Base-by-base conservation (phyloP, 2,329 filamentous ascomycete genomes). In the Diaporthe vaccinii region DNA sequence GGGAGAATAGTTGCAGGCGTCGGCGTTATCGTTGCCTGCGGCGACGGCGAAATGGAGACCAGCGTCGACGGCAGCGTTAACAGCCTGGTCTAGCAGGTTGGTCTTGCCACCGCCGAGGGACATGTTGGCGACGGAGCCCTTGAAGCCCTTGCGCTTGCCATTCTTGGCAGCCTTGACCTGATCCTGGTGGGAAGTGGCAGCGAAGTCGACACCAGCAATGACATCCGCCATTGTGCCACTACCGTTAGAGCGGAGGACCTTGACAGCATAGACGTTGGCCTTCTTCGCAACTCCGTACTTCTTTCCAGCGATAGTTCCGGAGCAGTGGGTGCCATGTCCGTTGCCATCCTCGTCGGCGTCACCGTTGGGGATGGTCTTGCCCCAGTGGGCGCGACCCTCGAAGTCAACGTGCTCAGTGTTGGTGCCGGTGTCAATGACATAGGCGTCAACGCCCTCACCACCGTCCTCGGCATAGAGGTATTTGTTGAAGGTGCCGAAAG, bases 231-330 rank as follows among this genome's bases (percentile, higher is more conserved):
- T 99, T 84, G 95, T 96, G 82, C 97, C 97, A 68, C 96, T 98
- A 81, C 97, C 97, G 86, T 98, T 99, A 81, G 96, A 98, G 84
- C 94, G 92, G 80, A 99, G 94, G 55, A 99, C 97, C 93, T 99
- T 99, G 89, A 99, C 96, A 79, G 97, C 97, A 83, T 97, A 96
- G 85, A 99, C 89, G 81, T 95, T 92, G 83, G 97, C 97, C 92
- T 98, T 98, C 93, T 99, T 99, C 84, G 97, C 96, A 78, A 99
- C 97, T 91, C 97, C 97, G 84, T 98, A 99, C 90, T 98, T 98
- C 92, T 97, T 97, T 84, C 97, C 97, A 79, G 94, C 97, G 82
- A 99, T 93, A 78, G 97, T 99, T 81, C 97, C 97, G 78, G 97
- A 98, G 92, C 97, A 99, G 91, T 99, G 97, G 82, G 97, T 99